Conservation (phyloP, 2,329 filamentous ascomycete genomes). For the Didymella arachidicola region DNA sequence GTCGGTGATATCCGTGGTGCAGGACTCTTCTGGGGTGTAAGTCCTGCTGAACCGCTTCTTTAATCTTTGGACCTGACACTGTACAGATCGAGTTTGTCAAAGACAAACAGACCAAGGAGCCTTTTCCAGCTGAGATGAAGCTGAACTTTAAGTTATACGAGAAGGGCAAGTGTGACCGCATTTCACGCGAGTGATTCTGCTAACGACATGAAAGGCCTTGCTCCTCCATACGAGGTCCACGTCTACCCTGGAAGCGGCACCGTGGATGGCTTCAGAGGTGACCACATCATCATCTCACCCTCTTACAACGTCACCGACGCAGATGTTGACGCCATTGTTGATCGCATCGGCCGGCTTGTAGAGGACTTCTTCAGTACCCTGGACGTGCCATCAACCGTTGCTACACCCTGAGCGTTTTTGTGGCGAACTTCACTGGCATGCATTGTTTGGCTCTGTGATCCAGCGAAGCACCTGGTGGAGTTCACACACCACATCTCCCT, state of each 20-base stretch:
- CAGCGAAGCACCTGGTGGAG: no score
- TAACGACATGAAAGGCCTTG: slow-evolving; percentile 46
- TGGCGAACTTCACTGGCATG: neutral
- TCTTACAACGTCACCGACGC: slow-evolving; percentile 68
- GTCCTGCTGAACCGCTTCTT: slow-evolving; percentile 33
- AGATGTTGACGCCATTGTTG: slow-evolving; percentile 65
- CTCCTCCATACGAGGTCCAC: slow-evolving; percentile 59
- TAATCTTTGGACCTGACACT: neutral
- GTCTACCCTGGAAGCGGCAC: slow-evolving; percentile 71
- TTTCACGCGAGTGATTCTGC: neutral
- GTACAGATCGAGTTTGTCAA: slow-evolving; percentile 65
- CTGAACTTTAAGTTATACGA: slow-evolving; percentile 62
- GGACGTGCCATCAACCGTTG: neutral
- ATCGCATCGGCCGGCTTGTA: slow-evolving; percentile 61
- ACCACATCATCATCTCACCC: slow-evolving; percentile 74
- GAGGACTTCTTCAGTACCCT: slow-evolving; percentile 54
- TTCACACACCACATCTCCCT: neutral
- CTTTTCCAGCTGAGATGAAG: slow-evolving; percentile 57
- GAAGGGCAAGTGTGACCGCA: slow-evolving; percentile 50
- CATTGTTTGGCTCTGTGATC: neutral
- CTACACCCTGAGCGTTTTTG: slow-evolving; percentile 1
- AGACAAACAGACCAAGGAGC: slow-evolving; percentile 62
- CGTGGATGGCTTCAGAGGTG: slow-evolving; percentile 66
- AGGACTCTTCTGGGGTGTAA: slow-evolving; percentile 65
- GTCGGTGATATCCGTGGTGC: slow-evolving; percentile 69